These are phyloP conservation scores for Syncephalastrum monosporum DNA, from an alignment of 371 early-diverging fungal species.

Conservation along the genomic window DNA sequence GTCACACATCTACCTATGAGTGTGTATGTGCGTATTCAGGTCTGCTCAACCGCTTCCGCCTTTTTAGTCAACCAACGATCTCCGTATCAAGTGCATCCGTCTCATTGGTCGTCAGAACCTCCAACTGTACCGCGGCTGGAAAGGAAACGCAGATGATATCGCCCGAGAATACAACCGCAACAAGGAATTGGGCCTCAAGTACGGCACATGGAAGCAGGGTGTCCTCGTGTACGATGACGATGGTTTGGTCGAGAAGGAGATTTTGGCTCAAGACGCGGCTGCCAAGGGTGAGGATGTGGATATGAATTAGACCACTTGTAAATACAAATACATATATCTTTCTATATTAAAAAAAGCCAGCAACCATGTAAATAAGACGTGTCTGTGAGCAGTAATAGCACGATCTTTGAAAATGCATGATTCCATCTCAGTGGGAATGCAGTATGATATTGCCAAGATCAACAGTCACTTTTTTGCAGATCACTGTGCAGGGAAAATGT, in stretches of 20 bases:
- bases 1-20: not conserved
- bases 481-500: conserved; percentile 1
- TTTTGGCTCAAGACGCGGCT: conserved; percentile 16
- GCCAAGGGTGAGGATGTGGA: conserved; percentile 22
- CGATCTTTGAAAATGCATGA: too few species aligned
- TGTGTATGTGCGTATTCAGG: not conserved
- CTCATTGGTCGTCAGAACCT: conserved; percentile 88
- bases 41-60: not conserved
- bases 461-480: conserved; percentile 13
- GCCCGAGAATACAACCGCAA: conserved; percentile 74
- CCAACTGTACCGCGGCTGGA: conserved; percentile 86
- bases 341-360: not conserved
- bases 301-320: conserved; percentile 17
- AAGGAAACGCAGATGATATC: conserved; percentile 72
- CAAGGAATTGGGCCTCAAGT: conserved; percentile 76
- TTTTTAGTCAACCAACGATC: conserved; percentile 72
- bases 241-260: conserved; percentile 60
- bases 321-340: conserved; percentile 5
- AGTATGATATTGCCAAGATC: conserved; percentile 6
- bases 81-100: conserved; percentile 82
- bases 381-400: not conserved
- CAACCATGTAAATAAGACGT: conserved; percentile 1
- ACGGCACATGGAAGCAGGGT: conserved; percentile 80
- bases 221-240: conserved; percentile 85
- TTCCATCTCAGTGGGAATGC: too few species aligned